A percentile compares a stretch with the other conserved stretches of the same genome.
Evolutionary conservation across 176 grass and related monocot genomes (phyloP).

Genomic region (Ananas comosus): DNA sequence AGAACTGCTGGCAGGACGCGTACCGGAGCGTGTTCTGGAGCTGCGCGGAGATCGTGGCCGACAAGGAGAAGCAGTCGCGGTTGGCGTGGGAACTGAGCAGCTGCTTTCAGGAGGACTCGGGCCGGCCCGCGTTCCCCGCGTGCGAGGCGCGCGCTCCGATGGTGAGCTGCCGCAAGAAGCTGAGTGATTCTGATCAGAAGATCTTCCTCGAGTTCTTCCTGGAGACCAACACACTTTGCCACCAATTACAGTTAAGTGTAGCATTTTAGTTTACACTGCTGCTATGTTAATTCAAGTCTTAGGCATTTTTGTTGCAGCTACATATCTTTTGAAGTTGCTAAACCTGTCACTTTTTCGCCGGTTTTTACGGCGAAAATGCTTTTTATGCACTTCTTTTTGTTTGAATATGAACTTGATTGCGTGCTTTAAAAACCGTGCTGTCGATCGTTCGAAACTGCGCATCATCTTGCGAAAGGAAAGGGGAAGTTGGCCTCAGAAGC

Average conservation of each 20-base stretch:
- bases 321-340: neutral
- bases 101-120: slow-evolving; percentile 86
- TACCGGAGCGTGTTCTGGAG: slow-evolving; percentile 61
- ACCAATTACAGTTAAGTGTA: slow-evolving; percentile 71
- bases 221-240: slow-evolving; percentile 76
- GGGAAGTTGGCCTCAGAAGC: too few relatives aligned
- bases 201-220: slow-evolving; percentile 86
- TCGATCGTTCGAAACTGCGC: too few relatives aligned
- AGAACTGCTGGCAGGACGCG: slow-evolving; percentile 73
- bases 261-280: neutral
- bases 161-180: slow-evolving; percentile 49
- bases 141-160: slow-evolving; percentile 37
- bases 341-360: too few relatives aligned
- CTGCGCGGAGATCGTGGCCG: slow-evolving; percentile 68
- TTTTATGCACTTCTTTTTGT: neutral
- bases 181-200: slow-evolving; percentile 49
- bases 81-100: slow-evolving; percentile 78
- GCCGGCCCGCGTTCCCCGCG: slow-evolving; percentile 35
- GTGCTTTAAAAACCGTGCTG: too few relatives aligned
- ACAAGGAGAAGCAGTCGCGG: slow-evolving; percentile 69
- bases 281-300: neutral
- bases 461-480: too few relatives aligned
- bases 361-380: neutral
- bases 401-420: neutral
- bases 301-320: slow-evolving; percentile 1